A percentile compares a stretch with the other conserved stretches of the same genome.
Evolutionary conservation across 345 rosid species (phyloP).

Genomic region (Sonneratia alba): DNA sequence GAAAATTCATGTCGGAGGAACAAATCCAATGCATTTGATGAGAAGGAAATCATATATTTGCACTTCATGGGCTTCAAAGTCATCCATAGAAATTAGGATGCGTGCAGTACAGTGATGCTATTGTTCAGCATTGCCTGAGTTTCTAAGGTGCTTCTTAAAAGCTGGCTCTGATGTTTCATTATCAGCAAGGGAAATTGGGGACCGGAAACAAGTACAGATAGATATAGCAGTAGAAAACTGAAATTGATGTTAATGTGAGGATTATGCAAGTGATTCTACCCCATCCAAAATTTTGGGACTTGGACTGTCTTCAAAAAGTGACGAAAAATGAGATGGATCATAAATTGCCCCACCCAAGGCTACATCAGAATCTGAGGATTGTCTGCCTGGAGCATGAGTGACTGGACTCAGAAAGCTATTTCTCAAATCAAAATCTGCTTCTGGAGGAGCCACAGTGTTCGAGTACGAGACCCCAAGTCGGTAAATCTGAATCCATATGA

Average conservation of each 20-base stretch:
- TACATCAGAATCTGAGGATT: conserved; percentile 42
- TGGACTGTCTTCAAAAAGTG: conserved; percentile 53
- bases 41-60: neutral
- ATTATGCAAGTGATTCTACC: conserved; percentile 17
- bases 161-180: neutral
- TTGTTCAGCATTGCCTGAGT: neutral
- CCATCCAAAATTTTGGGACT: conserved; percentile 20
- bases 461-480: conserved; percentile 56
- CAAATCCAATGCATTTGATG: neutral
- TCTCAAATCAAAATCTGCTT: conserved; percentile 49
- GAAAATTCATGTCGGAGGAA: neutral
- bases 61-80: neutral
- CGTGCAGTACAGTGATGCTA: neutral
- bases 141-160: neutral
- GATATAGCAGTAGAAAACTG: neutral
- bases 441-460: conserved; percentile 27
- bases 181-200: neutral
- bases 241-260: neutral
- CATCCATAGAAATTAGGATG: neutral
- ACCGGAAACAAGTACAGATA: neutral
- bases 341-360: conserved; percentile 52
- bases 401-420: conserved; percentile 57
- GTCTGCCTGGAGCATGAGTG: conserved; percentile 24
- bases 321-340: conserved; percentile 50
- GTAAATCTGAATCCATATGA: conserved; percentile 89